Conservation (phyloP, 2,329 filamentous ascomycete genomes). For the Diaporthe vaccinii region DNA sequence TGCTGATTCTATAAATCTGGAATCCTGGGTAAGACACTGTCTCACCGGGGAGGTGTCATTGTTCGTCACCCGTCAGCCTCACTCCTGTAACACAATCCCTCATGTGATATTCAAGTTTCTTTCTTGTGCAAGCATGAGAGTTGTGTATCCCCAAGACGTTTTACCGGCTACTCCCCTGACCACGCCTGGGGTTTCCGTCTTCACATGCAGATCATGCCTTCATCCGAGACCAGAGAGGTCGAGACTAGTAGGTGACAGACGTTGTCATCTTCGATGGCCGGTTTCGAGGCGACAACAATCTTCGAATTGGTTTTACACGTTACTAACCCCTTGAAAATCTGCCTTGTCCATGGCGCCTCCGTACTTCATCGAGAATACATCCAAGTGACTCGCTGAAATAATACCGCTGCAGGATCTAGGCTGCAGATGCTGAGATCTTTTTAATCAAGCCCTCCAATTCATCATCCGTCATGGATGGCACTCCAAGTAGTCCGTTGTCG, state of each 20-base stretch:
- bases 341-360: neutral
- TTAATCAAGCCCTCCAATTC: constrained; percentile 15
- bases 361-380: neutral
- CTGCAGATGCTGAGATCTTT: neutral
- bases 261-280: neutral
- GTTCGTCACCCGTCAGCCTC: too few relatives aligned
- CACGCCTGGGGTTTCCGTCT: neutral
- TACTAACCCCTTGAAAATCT: neutral
- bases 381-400: neutral
- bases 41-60: too few relatives aligned
- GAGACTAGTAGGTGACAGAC: neutral
- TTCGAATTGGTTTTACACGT: neutral
- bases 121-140: neutral
- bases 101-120: too few relatives aligned
- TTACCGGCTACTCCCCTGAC: neutral
- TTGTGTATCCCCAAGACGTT: neutral
- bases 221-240: neutral
- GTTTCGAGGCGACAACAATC: neutral
- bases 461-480: constrained; percentile 28
- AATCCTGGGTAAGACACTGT: too few relatives aligned
- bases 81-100: neutral
- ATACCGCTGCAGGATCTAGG: neutral
- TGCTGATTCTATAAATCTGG: neutral
- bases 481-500: constrained; percentile 45
- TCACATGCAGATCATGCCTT: neutral